These are phyloP conservation scores for Amylostereum chailletii DNA, from an alignment of 1,284 basidiomycete genomes.

Conservation along the genomic window DNA sequence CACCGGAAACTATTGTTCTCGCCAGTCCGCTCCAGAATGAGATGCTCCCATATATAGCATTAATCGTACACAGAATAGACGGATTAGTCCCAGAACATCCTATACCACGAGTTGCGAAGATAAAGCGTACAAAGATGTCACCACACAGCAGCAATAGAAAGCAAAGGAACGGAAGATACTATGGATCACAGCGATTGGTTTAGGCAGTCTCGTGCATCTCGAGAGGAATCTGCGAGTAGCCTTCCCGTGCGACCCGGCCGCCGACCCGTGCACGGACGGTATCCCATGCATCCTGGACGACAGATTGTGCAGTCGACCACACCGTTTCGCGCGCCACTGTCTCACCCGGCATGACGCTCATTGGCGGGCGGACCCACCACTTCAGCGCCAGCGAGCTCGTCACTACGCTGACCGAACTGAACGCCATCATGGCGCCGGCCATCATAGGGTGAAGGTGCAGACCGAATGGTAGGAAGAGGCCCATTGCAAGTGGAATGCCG, in stretches of 20 bases:
- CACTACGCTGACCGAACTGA: slow-evolving; percentile 94
- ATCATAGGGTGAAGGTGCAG: slow-evolving; percentile 96
- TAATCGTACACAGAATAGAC: too few relatives aligned
- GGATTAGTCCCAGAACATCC: too few relatives aligned
- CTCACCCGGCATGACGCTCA: slow-evolving; percentile 63
- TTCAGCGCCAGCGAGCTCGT: slow-evolving; percentile 81
- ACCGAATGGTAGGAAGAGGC: slow-evolving; percentile 87
- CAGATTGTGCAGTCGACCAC: slow-evolving; percentile 34
- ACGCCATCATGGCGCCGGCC: slow-evolving; percentile 97
- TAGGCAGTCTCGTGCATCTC: slow-evolving; percentile 16
- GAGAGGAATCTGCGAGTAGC: slow-evolving; percentile 64
- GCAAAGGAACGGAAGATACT: too few relatives aligned
- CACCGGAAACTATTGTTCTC: too few relatives aligned
- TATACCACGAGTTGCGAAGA: too few relatives aligned
- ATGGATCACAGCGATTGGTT: too few relatives aligned
- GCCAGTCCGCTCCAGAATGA: too few relatives aligned
- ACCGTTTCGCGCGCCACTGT: slow-evolving; percentile 27
- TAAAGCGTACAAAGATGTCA: too few relatives aligned
- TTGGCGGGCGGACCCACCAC: slow-evolving; percentile 73
- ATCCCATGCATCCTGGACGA: slow-evolving; percentile 33
- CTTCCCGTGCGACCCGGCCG: slow-evolving; percentile 28
- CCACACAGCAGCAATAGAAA: too few relatives aligned
- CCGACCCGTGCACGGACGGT: slow-evolving; percentile 34
- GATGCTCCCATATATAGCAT: too few relatives aligned
- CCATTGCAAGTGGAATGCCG: slow-evolving; percentile 99